These are phyloP conservation scores for Fusarium redolens DNA, from an alignment of 2,329 filamentous ascomycete species.

Conservation along the genomic window DNA sequence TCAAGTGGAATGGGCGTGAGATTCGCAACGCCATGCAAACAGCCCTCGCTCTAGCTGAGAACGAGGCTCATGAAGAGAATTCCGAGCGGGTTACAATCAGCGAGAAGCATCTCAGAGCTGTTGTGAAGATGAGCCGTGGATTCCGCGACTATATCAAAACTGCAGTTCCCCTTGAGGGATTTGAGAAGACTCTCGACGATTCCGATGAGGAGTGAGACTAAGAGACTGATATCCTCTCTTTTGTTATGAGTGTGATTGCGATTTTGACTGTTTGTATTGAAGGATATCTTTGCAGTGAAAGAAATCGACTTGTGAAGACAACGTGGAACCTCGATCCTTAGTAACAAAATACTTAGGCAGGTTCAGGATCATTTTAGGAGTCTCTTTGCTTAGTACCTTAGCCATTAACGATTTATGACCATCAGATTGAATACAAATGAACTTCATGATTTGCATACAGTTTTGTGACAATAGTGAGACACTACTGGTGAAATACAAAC, in stretches of 20 bases:
- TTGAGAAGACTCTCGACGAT: slow-evolving; percentile 34
- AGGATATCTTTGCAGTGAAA: neutral
- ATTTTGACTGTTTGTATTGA: neutral
- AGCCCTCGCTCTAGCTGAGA: slow-evolving; percentile 58
- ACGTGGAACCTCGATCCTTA: neutral
- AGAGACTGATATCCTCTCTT: neutral
- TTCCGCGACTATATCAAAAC: slow-evolving; percentile 49
- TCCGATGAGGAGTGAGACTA: slow-evolving; percentile 29
- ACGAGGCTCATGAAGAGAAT: slow-evolving; percentile 52
- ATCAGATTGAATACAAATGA: slow-evolving; percentile 1
- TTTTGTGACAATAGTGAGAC: neutral
- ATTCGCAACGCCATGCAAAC: slow-evolving; percentile 59
- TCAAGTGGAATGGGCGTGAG: slow-evolving; percentile 58
- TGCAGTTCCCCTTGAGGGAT: slow-evolving; percentile 34
- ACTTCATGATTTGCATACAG: neutral
- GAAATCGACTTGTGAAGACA: neutral
- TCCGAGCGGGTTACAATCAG: slow-evolving; percentile 46
- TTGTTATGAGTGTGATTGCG: no score
- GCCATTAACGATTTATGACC: neutral
- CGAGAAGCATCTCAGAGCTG: slow-evolving; percentile 50
- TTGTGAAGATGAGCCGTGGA: slow-evolving; percentile 51
- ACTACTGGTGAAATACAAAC: neutral
- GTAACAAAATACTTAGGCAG: neutral
- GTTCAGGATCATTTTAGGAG: neutral
- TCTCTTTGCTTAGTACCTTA: neutral